Base-by-base conservation (phyloP, 352 stramenopile species). In the Vaucheria bursata region DNA sequence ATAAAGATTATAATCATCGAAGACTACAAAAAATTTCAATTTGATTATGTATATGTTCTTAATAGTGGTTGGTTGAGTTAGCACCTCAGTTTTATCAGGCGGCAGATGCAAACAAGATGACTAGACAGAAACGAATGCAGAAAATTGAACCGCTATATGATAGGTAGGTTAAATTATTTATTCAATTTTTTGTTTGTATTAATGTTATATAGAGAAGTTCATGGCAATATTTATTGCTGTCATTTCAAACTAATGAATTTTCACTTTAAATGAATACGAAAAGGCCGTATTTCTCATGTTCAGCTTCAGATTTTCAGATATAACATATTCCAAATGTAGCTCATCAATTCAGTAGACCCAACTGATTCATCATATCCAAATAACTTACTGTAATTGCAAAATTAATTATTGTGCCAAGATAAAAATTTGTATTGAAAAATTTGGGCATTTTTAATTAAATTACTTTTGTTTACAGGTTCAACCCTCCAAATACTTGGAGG, bases 101-200 rank as follows among this genome's bases (percentile, higher is more conserved):
- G 79, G 93, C 94, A 7, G 95, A 99, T 85, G 92, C 95, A 4
- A 97, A 97, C 78, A 97, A 97, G 84, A 91, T 99, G 49, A 97
- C 94, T 4, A 96, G 86, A 89, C 91, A 83, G 69, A 99, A 99
- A 84, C 91, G 94, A 45, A 97, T 95, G 83, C 93, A 99, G 87
- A 99, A 99, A 88, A 98, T 99, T 78, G 94, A 99, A 82, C 96
- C 96, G 38, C 88, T 99, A 12, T 98, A 96, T 88, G 95, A 99
- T 88, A 72, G 65, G 65, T 37, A 72, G 4, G 65, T 38, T 12
- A 31, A 45, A 38, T 34, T 18, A 34, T 18, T 69, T 34, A 8
- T 8, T 8, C 5, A 29, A 6, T 69, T 34, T 38, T 69, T 38
- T 4, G 59, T 5, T 38, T 8, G 8, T 8, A 8, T 4, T 29